These are phyloP conservation scores for Fusarium coffeatum DNA, from an alignment of 2,329 filamentous ascomycete genomes.

Conservation along the genomic window DNA sequence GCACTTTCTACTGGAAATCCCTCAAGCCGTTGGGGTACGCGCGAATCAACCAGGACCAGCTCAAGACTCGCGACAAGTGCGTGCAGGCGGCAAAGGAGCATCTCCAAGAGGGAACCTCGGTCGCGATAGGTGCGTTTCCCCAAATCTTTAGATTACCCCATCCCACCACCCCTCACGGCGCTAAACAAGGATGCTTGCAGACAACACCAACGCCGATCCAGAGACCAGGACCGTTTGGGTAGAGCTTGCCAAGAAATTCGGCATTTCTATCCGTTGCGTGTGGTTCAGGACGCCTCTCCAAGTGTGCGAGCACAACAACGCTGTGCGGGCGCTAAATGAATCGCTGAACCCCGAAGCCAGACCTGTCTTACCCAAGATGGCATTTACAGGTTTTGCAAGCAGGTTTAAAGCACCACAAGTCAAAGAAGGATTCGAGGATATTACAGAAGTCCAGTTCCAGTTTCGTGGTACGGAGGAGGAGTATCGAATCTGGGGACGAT, in stretches of 20 bases:
- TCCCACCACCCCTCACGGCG: conserved; percentile 30
- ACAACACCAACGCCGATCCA: conserved; percentile 93
- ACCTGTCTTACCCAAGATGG: conserved; percentile 77
- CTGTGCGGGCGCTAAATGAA: conserved; percentile 76
- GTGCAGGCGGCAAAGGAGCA: conserved; percentile 77
- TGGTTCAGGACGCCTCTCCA: conserved; percentile 80
- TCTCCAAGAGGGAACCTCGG: conserved; percentile 72
- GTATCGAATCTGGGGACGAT: conserved; percentile 77
- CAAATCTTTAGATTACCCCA: conserved; percentile 17
- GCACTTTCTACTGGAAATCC: conserved; percentile 85
- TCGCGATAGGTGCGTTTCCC: conserved; percentile 77
- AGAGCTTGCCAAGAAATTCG: conserved; percentile 74
- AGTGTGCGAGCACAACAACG: conserved; percentile 87
- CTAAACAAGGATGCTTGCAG: conserved; percentile 58
- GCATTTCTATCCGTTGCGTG: conserved; percentile 84
- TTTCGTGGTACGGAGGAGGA: conserved; percentile 78
- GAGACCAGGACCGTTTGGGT: conserved; percentile 85
- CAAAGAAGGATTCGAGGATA: conserved; percentile 86
- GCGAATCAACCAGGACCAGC: conserved; percentile 88
- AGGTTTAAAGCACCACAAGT: conserved; percentile 78
- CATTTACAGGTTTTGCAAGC: conserved; percentile 80
- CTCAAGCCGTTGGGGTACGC: conserved; percentile 83
- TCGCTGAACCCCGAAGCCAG: conserved; percentile 87
- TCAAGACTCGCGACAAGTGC: conserved; percentile 79
- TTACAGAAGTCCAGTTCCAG: conserved; percentile 79